Evolutionary conservation across 2,329 filamentous ascomycete species (phyloP), one percentile per base, ranked within the genome.

Genomic region (Alternaria dauci): DNA sequence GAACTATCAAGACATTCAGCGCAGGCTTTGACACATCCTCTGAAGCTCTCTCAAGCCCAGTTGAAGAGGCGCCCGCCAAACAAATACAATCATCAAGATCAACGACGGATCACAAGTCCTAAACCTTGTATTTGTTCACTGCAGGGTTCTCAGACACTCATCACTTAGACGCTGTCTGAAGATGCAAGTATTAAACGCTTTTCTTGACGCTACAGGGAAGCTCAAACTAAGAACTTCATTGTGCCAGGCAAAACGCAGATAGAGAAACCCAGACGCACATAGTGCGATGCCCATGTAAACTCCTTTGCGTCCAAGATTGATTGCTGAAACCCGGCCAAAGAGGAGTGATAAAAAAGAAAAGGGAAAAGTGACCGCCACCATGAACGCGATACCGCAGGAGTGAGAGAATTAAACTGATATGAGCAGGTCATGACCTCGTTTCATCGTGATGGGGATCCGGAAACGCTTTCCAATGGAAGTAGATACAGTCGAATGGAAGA

Each of bases 351-450:
- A 59, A 55, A 58, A 32, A 48, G 62, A 61, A 66, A 64, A 61
- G 55, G 55, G 51, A 64, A 59, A 57, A 56, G 38, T 30, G 25
- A 26, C 51, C 28, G 41, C 59, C 62, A 62, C 51, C 54, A 52
- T 55, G 56, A 55, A 43, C 43, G 48, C 47, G 47, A 41, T 61
- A 53, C 62, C 65, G 42, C 55, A 52, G 20, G 55, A 61, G 52
- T 59, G 61, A 58, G 59, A 59, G 46, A 59, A 71, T 70, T 70
- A 74, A 66, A 63, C 60, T 66, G 61, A 58, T 60, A 55, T 61
- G 61, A 63, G 64, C 62, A 63, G 59, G 66, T 77, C 75, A 69
- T 77, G 70, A 75, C 72, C 69, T 78, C 76, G 65, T 78, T 62
- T 70, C 75, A 60, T 76, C 74, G 74, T 77, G 69, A 74, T 64